Conservation (phyloP, 192 early-diverging fungal species). For the Coemansia sp. region DNA sequence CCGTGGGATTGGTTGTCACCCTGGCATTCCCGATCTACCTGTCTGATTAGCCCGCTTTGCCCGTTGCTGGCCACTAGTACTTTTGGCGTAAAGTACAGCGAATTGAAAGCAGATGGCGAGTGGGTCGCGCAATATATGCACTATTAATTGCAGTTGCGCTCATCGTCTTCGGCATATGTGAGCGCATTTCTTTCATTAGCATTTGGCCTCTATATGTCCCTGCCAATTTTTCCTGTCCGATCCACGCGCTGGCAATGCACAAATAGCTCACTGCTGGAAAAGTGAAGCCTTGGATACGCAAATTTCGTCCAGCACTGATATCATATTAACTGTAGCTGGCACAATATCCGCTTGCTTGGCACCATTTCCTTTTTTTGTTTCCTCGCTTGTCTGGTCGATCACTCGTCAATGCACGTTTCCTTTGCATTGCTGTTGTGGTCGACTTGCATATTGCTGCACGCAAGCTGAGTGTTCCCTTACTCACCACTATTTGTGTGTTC, state of each 20-base stretch:
- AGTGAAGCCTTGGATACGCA: not conserved
- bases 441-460: not conserved
- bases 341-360: not conserved
- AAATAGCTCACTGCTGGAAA: not conserved
- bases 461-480: not conserved
- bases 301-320: not conserved
- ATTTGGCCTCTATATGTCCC: not conserved
- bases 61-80: not conserved
- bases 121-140: not conserved
- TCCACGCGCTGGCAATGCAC: not conserved
- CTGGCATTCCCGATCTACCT: not conserved
- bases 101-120: not conserved
- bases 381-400: not conserved
- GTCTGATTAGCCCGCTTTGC: not conserved
- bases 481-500: not conserved
- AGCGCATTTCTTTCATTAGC: not conserved
- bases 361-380: not conserved
- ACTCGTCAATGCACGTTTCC: not conserved
- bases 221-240: not conserved
- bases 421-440: not conserved
- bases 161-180: not conserved
- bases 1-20: not conserved
- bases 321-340: not conserved
- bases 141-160: not conserved
- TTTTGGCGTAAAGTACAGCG: not conserved